A percentile compares a stretch with the other conserved stretches of the same genome.
These are phyloP conservation scores for Lactifluus subvellereus DNA, from an alignment of 768 basidiomycete genomes.

Conservation along the genomic window DNA sequence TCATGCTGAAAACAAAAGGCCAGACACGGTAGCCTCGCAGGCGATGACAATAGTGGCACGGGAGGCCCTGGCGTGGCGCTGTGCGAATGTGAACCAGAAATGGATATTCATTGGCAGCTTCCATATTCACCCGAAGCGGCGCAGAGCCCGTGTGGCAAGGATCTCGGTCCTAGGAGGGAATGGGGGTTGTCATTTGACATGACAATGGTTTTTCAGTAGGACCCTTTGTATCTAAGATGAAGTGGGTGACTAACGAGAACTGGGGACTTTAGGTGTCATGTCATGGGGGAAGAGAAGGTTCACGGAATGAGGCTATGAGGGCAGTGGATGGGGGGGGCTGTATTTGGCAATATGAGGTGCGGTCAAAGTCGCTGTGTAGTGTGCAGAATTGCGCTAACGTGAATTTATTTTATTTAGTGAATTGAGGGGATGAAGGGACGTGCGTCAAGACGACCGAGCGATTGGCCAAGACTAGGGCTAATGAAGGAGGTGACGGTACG, in stretches of 20 bases:
- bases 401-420: constrained; percentile 10
- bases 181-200: constrained; percentile 5
- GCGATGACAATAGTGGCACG: background rate
- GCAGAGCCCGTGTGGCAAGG: background rate
- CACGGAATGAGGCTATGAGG: constrained; percentile 8
- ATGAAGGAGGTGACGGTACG: constrained; percentile 18
- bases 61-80: background rate
- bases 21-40: background rate
- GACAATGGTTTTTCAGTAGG: background rate
- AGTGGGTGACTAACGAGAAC: constrained; percentile 6
- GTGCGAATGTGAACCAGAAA: constrained; percentile 13
- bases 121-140: constrained; percentile 12
- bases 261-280: background rate
- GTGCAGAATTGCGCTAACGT: background rate
- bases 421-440: background rate
- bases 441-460: constrained; percentile 8
- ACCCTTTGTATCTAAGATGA: background rate
- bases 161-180: constrained; percentile 7
- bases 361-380: background rate
- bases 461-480: constrained; percentile 19
- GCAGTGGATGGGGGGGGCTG: background rate
- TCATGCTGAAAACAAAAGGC: background rate
- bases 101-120: constrained; percentile 20
- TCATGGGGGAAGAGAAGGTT: background rate
- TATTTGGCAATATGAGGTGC: constrained; percentile 21